phyloP scores from a whole-genome alignment of 148 eudicot species.

The Silene conica region DNA sequence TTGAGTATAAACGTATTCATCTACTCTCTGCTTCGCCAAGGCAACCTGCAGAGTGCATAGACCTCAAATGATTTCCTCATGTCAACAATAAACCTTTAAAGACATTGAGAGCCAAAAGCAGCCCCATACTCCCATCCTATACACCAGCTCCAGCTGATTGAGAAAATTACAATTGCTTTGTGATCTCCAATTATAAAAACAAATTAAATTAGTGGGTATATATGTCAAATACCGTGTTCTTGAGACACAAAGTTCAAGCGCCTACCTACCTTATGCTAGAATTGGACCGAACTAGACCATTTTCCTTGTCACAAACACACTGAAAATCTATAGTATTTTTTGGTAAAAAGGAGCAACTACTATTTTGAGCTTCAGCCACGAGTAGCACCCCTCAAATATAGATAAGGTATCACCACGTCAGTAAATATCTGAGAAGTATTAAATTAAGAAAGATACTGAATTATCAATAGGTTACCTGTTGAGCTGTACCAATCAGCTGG shows the following conservation, averaged over 20 bases:
- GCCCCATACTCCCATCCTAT: too few relatives aligned
- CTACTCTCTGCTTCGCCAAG: conserved; percentile 86
- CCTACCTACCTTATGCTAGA: background rate
- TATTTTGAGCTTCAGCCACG: background rate
- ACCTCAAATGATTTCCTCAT: background rate
- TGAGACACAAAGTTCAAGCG: background rate
- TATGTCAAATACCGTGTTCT: background rate
- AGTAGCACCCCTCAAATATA: background rate
- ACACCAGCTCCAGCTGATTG: background rate
- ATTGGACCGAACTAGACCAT: background rate
- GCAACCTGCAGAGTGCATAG: conserved; percentile 49
- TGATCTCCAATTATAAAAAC: background rate
- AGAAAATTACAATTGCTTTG: background rate
- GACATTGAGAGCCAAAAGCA: background rate
- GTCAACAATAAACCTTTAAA: background rate
- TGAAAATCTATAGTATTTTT: background rate
- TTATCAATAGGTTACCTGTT: conserved; percentile 46
- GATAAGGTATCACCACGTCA: background rate
- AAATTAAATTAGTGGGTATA: background rate
- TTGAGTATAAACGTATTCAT: conserved; percentile 80
- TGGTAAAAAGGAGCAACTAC: background rate
- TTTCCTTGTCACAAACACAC: background rate
- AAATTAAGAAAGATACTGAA: background rate
- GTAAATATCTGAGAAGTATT: background rate
- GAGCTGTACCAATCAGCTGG: conserved; percentile 76